Conservation (phyloP, 208 protist genomes). For the Strigomonas galati region DNA sequence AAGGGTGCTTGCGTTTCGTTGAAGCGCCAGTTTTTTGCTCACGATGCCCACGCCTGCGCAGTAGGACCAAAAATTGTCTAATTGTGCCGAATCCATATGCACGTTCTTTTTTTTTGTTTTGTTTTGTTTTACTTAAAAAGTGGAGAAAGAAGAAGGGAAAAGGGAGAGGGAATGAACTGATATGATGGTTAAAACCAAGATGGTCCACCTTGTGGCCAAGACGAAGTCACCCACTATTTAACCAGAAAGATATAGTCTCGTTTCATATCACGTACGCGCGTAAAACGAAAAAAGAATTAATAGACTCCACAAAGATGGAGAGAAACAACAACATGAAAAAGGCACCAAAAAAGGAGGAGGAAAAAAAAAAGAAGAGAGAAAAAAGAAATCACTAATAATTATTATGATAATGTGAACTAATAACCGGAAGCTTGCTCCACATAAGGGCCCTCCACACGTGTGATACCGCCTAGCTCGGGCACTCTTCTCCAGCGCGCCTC, state of each 20-base stretch:
- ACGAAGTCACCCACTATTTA: too few relatives aligned
- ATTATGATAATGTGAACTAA: slow-evolving; percentile 17
- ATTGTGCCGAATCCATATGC: neutral
- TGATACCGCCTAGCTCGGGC: slow-evolving; percentile 83
- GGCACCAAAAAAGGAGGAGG: neutral
- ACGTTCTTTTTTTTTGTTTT: too few relatives aligned
- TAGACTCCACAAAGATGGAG: too few relatives aligned
- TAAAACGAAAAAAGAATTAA: neutral
- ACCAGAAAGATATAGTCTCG: neutral
- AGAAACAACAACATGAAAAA: too few relatives aligned
- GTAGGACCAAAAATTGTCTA: slow-evolving; percentile 60
- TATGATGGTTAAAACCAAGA: neutral
- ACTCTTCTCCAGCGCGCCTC: slow-evolving; percentile 68
- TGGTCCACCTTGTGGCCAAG: too few relatives aligned
- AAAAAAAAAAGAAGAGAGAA: neutral
- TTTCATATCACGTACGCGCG: slow-evolving; percentile 7
- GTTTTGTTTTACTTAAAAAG: neutral
- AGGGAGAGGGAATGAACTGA: slow-evolving; percentile 4
- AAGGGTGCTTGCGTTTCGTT: slow-evolving; percentile 7
- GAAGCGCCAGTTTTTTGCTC: slow-evolving; percentile 53
- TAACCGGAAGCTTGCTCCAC: slow-evolving; percentile 57
- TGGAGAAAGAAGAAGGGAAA: slow-evolving; percentile 17
- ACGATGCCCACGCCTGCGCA: slow-evolving; percentile 52
- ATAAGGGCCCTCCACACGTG: slow-evolving; percentile 65
- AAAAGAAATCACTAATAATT: neutral